Percentiles rank a stretch among this genome's conserved stretches.
These are phyloP conservation scores for Cercospora sp. DNA, from an alignment of 2,329 filamentous ascomycete genomes.

Conservation along the genomic window DNA sequence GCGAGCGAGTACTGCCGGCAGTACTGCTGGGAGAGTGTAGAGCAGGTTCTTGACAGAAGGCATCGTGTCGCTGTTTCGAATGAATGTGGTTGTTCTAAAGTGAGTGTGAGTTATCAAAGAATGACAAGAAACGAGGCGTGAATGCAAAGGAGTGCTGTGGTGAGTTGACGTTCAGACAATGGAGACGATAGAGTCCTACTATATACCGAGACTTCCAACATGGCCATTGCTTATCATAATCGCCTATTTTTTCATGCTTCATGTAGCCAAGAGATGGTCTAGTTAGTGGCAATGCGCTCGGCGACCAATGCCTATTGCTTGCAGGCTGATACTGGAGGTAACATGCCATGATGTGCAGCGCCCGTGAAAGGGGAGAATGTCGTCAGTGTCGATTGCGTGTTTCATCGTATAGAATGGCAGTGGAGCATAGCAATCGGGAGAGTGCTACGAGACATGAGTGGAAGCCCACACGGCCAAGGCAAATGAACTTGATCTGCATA, in stretches of 20 bases:
- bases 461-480: conserved; percentile 5
- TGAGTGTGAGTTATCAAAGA: not conserved
- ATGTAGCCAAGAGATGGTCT: not conserved
- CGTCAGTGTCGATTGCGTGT: conserved; percentile 2
- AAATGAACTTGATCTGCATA: conserved; percentile 12
- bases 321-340: not conserved
- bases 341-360: not conserved
- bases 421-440: not conserved
- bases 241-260: not conserved
- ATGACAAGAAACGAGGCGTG: conserved; percentile 6
- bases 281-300: not conserved
- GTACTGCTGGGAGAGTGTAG: conserved; percentile 5
- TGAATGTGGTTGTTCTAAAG: conserved; percentile 3
- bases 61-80: conserved; percentile 10
- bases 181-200: not conserved
- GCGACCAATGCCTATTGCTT: conserved; percentile 3
- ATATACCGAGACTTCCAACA: not conserved
- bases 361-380: not conserved
- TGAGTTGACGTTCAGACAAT: not conserved
- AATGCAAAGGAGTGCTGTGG: not conserved
- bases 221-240: not conserved
- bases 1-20: conserved; percentile 17
- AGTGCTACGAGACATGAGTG: conserved; percentile 8
- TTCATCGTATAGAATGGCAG: conserved; percentile 1
- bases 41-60: conserved; percentile 9